phyloP scores from a whole-genome alignment of 495 filamentous ascomycete species.

The Chaetomium fimeti region DNA sequence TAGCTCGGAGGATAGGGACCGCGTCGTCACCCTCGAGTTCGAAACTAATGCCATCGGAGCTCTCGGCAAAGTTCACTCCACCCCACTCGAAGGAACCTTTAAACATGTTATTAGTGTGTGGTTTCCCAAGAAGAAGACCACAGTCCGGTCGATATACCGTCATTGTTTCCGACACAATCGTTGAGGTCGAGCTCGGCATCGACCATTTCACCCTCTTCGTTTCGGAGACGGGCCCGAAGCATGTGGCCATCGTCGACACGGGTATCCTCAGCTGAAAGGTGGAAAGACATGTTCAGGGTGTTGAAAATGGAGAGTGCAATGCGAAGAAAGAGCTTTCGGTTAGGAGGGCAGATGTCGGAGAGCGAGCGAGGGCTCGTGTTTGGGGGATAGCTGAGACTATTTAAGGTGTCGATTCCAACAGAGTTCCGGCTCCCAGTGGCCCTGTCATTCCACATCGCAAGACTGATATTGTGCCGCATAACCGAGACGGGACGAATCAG shows the following conservation, averaged over 20 bases:
- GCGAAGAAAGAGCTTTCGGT: not conserved
- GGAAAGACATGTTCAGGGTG: constrained; percentile 41
- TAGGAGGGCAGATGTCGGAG: not conserved
- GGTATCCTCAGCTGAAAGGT: constrained; percentile 39
- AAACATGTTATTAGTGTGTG: not conserved
- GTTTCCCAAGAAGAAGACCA: not conserved
- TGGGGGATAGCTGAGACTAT: not conserved
- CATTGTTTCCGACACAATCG: constrained; percentile 43
- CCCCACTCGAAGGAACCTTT: constrained; percentile 47
- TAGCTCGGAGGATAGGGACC: constrained; percentile 36
- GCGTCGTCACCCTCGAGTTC: constrained; percentile 41
- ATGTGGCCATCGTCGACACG: constrained; percentile 45
- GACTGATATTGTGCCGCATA: constrained; percentile 10
- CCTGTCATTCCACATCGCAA: not conserved
- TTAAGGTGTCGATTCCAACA: constrained; percentile 7
- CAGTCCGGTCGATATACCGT: constrained; percentile 36
- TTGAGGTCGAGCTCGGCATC: constrained; percentile 47
- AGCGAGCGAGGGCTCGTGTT: not conserved
- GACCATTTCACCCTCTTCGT: constrained; percentile 33
- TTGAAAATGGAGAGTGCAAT: not conserved
- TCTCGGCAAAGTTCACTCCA: constrained; percentile 41
- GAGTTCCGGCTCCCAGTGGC: not conserved
- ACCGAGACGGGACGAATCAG: constrained; percentile 2
- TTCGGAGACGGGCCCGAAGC: constrained; percentile 38
- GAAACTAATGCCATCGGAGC: constrained; percentile 44